Percentiles rank a stretch among this genome's conserved stretches.
Conservation (phyloP, 1,139 yeast species). For the Pichia sp. region DNA sequence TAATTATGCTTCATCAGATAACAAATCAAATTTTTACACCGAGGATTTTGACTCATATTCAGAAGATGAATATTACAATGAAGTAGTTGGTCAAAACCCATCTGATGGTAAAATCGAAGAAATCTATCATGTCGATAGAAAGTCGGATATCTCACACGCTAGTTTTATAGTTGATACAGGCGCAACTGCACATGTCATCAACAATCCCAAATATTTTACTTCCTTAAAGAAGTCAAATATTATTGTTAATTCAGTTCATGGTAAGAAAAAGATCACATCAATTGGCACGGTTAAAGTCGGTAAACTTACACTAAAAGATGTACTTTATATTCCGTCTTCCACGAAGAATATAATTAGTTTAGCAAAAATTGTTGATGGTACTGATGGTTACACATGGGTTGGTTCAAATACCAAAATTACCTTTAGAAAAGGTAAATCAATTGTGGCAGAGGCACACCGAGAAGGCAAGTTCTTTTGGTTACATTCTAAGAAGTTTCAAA, state of each 20-base stretch:
- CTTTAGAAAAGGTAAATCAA: neutral
- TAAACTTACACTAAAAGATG: neutral
- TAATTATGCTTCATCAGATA: no score
- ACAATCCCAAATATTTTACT: neutral
- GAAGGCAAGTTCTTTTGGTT: constrained; percentile 1
- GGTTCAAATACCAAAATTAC: neutral
- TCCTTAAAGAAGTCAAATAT: neutral
- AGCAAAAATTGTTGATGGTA: neutral
- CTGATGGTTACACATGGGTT: neutral
- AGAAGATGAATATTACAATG: no score
- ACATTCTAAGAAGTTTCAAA: neutral
- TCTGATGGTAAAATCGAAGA: neutral
- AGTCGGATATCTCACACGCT: neutral
- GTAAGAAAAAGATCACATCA: neutral
- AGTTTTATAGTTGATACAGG: neutral
- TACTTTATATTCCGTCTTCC: neutral
- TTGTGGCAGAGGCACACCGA: neutral
- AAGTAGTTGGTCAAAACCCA: no score
- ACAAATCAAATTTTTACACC: no score
- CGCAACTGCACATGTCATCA: constrained; percentile 1
- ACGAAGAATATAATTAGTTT: constrained; percentile 1
- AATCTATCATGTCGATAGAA: neutral
- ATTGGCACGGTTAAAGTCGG: constrained; percentile 1
- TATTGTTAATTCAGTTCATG: neutral
- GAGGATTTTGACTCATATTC: no score